Conservation (phyloP, 1,284 basidiomycete genomes). For the Moesziomyces parantarcticus region DNA sequence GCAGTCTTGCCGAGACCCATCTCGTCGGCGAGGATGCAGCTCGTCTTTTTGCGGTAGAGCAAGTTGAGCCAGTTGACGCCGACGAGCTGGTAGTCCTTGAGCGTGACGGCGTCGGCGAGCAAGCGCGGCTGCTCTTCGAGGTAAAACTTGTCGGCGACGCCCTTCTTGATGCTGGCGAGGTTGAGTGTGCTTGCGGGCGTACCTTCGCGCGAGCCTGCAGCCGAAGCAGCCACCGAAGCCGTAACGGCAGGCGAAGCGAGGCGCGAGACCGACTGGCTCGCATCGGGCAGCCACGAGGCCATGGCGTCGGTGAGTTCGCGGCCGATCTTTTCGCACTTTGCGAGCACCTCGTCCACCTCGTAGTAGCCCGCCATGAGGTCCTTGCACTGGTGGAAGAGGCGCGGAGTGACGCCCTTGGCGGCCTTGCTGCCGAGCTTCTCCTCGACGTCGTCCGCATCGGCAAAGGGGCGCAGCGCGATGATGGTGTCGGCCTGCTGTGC, state of each 20-base stretch:
- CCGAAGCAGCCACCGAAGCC: slow-evolving; percentile 24
- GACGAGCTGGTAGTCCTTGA: slow-evolving; percentile 96
- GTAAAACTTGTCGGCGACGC: slow-evolving; percentile 66
- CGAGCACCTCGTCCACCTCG: slow-evolving; percentile 87
- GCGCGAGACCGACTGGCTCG: slow-evolving; percentile 64
- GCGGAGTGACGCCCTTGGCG: slow-evolving; percentile 89
- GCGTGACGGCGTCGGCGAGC: slow-evolving; percentile 77
- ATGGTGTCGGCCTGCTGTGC: slow-evolving; percentile 84
- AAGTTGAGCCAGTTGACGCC: slow-evolving; percentile 98
- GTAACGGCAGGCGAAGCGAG: slow-evolving; percentile 33
- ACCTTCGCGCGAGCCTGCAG: slow-evolving; percentile 34
- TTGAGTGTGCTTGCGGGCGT: slow-evolving; percentile 46
- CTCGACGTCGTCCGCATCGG: slow-evolving; percentile 75
- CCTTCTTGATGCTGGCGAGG: slow-evolving; percentile 48
- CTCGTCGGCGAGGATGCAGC: slow-evolving; percentile 91
- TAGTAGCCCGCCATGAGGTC: slow-evolving; percentile 87
- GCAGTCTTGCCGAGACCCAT: slow-evolving; percentile 91
- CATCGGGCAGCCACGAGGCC: slow-evolving; percentile 76
- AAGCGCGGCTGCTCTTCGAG: slow-evolving; percentile 80
- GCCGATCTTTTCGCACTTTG: slow-evolving; percentile 88
- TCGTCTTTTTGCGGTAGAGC: slow-evolving; percentile 81
- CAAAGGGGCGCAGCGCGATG: slow-evolving; percentile 83
- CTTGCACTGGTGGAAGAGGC: slow-evolving; percentile 89
- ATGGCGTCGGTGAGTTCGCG: slow-evolving; percentile 75
- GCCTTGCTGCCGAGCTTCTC: slow-evolving; percentile 77